Percentiles rank a stretch among this genome's conserved stretches.
These are phyloP conservation scores for Pseudocercospora musae DNA, from an alignment of 2,329 filamentous ascomycete species.

Conservation along the genomic window DNA sequence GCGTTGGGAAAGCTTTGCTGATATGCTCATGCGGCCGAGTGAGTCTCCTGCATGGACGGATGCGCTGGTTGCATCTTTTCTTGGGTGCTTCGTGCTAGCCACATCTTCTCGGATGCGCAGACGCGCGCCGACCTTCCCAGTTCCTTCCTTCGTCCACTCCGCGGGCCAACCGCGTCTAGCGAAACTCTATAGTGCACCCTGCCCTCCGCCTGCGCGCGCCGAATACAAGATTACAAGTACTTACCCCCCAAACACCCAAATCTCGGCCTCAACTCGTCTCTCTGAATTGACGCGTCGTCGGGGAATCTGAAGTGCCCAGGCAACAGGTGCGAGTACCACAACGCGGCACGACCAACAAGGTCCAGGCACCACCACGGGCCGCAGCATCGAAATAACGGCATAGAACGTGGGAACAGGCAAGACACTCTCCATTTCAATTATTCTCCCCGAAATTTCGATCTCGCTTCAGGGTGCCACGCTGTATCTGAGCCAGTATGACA, in stretches of 20 bases:
- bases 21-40: not conserved
- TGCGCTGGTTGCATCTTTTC: not conserved
- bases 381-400: not conserved
- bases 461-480: not conserved
- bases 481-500: not conserved
- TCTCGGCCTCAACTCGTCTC: not conserved
- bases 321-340: not conserved
- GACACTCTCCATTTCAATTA: not conserved
- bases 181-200: not conserved
- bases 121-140: not conserved
- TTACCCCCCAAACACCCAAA: not conserved
- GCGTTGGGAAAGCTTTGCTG: not conserved
- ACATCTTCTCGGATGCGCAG: not conserved
- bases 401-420: slow-evolving; percentile 6
- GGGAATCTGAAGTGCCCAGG: not conserved
- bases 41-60: not conserved
- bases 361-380: not conserved
- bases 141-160: not conserved
- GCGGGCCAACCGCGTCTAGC: not conserved
- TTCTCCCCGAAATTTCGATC: not conserved
- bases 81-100: no score
- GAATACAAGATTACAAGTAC: not conserved
- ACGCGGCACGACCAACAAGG: not conserved
- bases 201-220: not conserved
- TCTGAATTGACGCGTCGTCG: not conserved